These are phyloP conservation scores for Ilyonectria robusta DNA, from an alignment of 2,329 filamentous ascomycete genomes.

Conservation along the genomic window DNA sequence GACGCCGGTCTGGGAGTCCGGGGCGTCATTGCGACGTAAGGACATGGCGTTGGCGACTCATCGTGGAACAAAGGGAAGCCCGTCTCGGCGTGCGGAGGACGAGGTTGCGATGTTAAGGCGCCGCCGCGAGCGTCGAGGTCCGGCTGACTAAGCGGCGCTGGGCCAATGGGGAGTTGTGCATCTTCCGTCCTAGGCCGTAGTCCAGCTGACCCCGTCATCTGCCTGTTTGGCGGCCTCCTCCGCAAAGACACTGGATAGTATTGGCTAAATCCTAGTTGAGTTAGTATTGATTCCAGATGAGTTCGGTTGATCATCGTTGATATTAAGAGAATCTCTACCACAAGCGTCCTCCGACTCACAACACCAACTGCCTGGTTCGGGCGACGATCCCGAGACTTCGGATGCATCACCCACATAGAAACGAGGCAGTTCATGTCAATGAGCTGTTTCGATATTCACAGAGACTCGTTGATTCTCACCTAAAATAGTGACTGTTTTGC, in stretches of 20 bases:
- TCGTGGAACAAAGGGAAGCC: conserved; percentile 34
- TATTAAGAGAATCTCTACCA: background rate
- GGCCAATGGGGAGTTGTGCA: conserved; percentile 36
- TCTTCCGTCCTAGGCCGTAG: conserved; percentile 23
- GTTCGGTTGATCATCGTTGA: background rate
- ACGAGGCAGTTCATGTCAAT: background rate
- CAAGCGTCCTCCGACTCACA: background rate
- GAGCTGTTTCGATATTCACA: background rate
- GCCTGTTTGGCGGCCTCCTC: background rate
- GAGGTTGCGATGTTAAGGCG: conserved; percentile 3
- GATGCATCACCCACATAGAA: background rate
- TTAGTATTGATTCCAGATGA: background rate
- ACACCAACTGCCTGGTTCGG: background rate
- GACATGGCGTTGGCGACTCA: conserved; percentile 54
- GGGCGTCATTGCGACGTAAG: conserved; percentile 51
- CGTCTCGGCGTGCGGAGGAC: background rate
- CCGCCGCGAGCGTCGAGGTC: conserved; percentile 18
- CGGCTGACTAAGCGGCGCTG: conserved; percentile 42
- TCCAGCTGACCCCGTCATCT: conserved; percentile 19
- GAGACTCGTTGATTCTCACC: background rate
- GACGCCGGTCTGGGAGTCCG: conserved; percentile 50
- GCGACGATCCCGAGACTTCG: background rate
- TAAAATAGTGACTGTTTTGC: background rate
- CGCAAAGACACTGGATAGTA: background rate
- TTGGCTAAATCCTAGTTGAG: background rate